phyloP scores from a whole-genome alignment of 352 stramenopile species.

The Phytopythium vexans region DNA sequence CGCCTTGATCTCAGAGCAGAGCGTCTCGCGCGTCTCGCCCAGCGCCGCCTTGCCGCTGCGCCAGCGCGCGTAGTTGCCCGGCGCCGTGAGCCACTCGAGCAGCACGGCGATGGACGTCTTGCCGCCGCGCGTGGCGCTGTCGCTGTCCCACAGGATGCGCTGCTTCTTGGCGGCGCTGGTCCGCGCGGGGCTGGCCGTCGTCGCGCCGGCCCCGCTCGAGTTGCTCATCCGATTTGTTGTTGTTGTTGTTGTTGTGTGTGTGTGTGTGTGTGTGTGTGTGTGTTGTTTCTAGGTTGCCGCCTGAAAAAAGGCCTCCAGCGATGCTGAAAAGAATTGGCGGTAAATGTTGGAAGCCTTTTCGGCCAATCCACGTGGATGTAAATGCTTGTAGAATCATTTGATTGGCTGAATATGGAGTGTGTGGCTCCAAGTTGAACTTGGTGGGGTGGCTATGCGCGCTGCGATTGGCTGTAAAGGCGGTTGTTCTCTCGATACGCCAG shows the following conservation, averaged over 20 bases:
- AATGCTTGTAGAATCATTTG: no score
- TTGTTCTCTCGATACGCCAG: not conserved
- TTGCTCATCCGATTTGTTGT: not conserved
- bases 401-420: not conserved
- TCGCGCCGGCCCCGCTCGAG: not conserved
- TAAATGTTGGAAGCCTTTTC: no score
- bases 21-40: constrained; percentile 63
- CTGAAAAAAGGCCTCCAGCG: no score
- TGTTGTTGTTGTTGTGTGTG: not conserved
- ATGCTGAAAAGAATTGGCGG: no score
- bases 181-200: no score
- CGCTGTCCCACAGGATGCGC: constrained; percentile 77
- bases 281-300: no score
- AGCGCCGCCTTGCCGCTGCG: constrained; percentile 58
- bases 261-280: no score
- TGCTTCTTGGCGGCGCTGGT: constrained; percentile 31
- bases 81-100: constrained; percentile 62
- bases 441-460: not conserved
- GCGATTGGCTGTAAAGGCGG: not conserved
- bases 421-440: not conserved
- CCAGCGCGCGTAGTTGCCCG: constrained; percentile 68
- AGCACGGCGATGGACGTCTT: constrained; percentile 73
- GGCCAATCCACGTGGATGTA: no score
- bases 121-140: constrained; percentile 52
- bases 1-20: constrained; percentile 73